Base-by-base conservation (phyloP, 192 early-diverging fungal species). In the Diversispora eburnea region DNA sequence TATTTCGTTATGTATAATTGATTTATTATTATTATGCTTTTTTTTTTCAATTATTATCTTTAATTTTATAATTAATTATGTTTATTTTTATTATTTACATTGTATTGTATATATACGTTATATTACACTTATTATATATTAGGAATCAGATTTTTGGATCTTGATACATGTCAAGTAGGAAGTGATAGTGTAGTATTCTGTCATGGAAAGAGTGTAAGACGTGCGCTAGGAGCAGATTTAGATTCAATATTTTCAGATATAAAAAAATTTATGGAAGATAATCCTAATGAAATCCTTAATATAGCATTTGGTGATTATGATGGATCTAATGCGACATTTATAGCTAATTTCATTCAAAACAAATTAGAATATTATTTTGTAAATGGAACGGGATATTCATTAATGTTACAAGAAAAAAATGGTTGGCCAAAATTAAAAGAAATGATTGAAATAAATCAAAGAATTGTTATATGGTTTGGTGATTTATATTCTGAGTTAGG, bases 101-200 rank as follows among this genome's bases (percentile, higher is more conserved):
- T n/a, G n/a, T n/a, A n/a, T n/a, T n/a, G n/a, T n/a, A n/a, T n/a
- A n/a, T n/a, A n/a, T n/a, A 33, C 25, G 25, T 33, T 33, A 33
- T 33, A 33, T 33, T 33, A 33, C 25, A 33, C 2, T 33, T 33
- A 33, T 33, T 33, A 33, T 33, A 33, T 2, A 33, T 33, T 76
- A 82, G 81, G 81, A 22, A 79, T 82, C 22, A 76, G 81, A 19
- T 76, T 79, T 20, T 52, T 82, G 33, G 78, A 82, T 72, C 55
- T 82, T 25, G 81, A 78, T 33, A 76, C 76, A 8, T 82, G 81
- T 52, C 52, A 75, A 8, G 70, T 70, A 13, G 76, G 77, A 15
- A 79, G 77, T 33, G 39, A 78, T 12, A 70, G 58, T 3, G 42
- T 74, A 2, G 75, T 79, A 3, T 75, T 79, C 65, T 82, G 81